Evolutionary conservation across 2,329 filamentous ascomycete genomes (phyloP).

Genomic region (Chrysosporium queenslandicum): DNA sequence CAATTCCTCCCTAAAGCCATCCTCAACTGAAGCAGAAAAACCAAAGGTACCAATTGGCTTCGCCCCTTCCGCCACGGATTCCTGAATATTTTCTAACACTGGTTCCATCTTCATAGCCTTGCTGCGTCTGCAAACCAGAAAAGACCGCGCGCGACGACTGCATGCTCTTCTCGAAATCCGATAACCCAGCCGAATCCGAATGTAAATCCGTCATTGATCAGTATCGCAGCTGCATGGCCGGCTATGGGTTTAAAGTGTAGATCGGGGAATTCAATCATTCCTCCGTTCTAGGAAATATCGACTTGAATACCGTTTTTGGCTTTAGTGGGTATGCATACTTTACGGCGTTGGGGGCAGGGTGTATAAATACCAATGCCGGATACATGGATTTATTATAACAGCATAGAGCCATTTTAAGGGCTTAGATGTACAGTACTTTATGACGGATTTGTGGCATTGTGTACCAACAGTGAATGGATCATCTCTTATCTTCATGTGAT

Average conservation of each 20-base stretch:
- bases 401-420: background rate
- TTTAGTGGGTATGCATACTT: conserved; percentile 1
- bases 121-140: conserved; percentile 95
- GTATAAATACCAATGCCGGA: background rate
- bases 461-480: background rate
- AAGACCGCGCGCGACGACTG: conserved; percentile 91
- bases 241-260: conserved; percentile 70
- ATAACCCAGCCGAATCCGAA: conserved; percentile 65
- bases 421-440: background rate
- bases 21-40: conserved; percentile 4
- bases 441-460: background rate
- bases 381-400: background rate
- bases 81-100: background rate
- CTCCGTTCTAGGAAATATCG: too few relatives aligned
- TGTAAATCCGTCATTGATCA: conserved; percentile 73
- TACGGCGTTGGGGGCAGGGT: conserved; percentile 3
- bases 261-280: too few relatives aligned
- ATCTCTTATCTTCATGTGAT: background rate
- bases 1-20: conserved; percentile 8
- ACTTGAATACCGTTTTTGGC: too few relatives aligned
- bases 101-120: conserved; percentile 52
- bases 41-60: conserved; percentile 4
- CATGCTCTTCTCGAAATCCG: conserved; percentile 88
- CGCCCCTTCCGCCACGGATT: background rate
- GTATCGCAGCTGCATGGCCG: conserved; percentile 86